These are phyloP conservation scores for Alternaria incomplexa DNA, from an alignment of 2,329 filamentous ascomycete species.

Conservation along the genomic window DNA sequence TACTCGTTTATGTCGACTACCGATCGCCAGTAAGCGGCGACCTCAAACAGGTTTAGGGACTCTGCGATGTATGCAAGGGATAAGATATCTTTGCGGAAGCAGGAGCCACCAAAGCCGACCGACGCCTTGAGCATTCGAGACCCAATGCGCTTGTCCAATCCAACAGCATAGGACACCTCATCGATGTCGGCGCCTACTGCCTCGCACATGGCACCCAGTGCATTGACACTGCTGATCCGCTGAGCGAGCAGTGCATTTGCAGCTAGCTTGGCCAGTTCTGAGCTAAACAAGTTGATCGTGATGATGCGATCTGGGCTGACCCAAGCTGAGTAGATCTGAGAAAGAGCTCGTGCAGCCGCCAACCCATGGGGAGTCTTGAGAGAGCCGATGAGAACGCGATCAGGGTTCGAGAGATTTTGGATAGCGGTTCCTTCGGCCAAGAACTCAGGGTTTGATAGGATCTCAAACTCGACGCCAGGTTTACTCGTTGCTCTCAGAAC, in stretches of 20 bases:
- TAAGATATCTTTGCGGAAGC: constrained; percentile 81
- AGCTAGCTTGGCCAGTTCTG: constrained; percentile 78
- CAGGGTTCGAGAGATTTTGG: constrained; percentile 71
- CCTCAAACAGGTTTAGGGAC: constrained; percentile 70
- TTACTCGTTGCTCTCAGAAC: constrained; percentile 59
- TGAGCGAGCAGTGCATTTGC: constrained; percentile 83
- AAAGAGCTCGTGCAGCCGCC: constrained; percentile 67
- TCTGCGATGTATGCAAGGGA: constrained; percentile 77
- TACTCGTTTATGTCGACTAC: constrained; percentile 80
- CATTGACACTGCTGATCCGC: constrained; percentile 81
- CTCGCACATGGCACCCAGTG: constrained; percentile 80
- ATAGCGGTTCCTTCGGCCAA: constrained; percentile 79
- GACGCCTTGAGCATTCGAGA: constrained; percentile 75
- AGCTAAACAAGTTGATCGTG: constrained; percentile 76
- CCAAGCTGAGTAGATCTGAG: constrained; percentile 73
- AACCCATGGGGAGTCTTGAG: constrained; percentile 63
- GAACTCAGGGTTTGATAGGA: constrained; percentile 83
- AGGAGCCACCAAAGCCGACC: constrained; percentile 79
- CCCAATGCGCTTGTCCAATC: constrained; percentile 74
- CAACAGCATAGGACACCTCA: constrained; percentile 71
- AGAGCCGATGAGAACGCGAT: constrained; percentile 78
- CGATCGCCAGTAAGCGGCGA: constrained; percentile 76
- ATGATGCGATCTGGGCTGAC: constrained; percentile 71
- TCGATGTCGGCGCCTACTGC: constrained; percentile 76
- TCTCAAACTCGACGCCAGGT: constrained; percentile 63